These are phyloP conservation scores for Linnemannia schmuckeri DNA, from an alignment of 192 early-diverging fungal genomes.

Conservation along the genomic window DNA sequence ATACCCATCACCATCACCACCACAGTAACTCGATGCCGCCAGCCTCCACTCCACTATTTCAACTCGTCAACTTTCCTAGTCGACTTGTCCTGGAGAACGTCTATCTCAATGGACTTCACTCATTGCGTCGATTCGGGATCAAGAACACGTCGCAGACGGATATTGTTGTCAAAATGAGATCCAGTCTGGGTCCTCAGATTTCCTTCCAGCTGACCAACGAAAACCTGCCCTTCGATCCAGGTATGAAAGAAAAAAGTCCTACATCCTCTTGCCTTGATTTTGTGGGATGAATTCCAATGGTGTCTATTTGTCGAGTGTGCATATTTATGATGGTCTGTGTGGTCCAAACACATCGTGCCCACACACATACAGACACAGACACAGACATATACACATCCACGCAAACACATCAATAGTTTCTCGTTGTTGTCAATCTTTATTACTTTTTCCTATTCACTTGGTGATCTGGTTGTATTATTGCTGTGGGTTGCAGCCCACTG, in stretches of 20 bases:
- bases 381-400: background rate
- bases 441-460: background rate
- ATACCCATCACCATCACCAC: background rate
- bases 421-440: background rate
- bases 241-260: conserved; percentile 13
- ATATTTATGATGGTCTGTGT: background rate
- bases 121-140: conserved; percentile 77
- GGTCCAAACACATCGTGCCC: background rate
- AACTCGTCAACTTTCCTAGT: conserved; percentile 66
- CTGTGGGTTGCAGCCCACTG: background rate
- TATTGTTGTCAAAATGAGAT: conserved; percentile 81
- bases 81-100: conserved; percentile 82
- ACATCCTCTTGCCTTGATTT: background rate
- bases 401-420: background rate
- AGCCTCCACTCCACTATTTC: conserved; percentile 58
- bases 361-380: background rate
- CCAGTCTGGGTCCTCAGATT: conserved; percentile 83
- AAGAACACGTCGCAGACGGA: conserved; percentile 71
- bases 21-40: conserved; percentile 5
- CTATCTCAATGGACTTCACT: conserved; percentile 87
- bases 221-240: conserved; percentile 76
- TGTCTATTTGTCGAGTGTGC: background rate
- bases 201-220: conserved; percentile 91
- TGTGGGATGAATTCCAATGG: background rate
- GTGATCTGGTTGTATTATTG: no score